Percentiles rank a stretch among this genome's conserved stretches.
Conservation (phyloP, 352 stramenopile species). For the Aphanomyces euteiches region DNA sequence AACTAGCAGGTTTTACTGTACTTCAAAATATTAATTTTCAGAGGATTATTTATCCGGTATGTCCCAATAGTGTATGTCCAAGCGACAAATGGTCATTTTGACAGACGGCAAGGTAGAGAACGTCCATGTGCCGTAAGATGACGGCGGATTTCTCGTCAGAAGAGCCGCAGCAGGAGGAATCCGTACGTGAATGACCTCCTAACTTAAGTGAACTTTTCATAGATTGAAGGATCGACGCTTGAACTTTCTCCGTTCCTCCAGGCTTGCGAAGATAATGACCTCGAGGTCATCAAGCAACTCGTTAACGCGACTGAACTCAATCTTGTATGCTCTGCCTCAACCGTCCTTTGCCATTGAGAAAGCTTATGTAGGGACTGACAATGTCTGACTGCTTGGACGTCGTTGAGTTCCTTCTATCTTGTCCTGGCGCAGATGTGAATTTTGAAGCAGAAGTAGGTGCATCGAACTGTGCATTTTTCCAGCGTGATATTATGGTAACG, state of each 20-base stretch:
- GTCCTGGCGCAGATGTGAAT: background rate
- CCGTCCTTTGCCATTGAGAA: background rate
- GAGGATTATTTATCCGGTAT: too few relatives aligned
- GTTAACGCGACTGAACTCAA: background rate
- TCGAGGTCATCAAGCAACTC: background rate
- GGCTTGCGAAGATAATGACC: background rate
- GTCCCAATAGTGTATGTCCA: too few relatives aligned
- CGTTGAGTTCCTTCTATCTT: conserved; percentile 6
- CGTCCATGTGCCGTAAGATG: too few relatives aligned
- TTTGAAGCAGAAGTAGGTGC: conserved; percentile 1
- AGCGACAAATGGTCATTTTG: too few relatives aligned
- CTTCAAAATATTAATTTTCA: too few relatives aligned
- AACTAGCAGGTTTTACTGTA: too few relatives aligned
- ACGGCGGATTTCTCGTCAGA: too few relatives aligned
- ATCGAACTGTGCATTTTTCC: too few relatives aligned
- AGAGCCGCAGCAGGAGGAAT: too few relatives aligned
- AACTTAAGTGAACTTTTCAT: too few relatives aligned
- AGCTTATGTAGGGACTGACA: background rate
- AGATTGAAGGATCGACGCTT: background rate
- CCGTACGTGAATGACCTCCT: too few relatives aligned
- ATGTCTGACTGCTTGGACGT: background rate
- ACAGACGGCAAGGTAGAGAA: too few relatives aligned
- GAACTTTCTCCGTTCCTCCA: background rate
- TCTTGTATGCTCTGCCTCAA: background rate
- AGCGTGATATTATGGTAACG: background rate